Conservation (phyloP, 2,329 filamentous ascomycete species). For the Parastagonospora nodorum region DNA sequence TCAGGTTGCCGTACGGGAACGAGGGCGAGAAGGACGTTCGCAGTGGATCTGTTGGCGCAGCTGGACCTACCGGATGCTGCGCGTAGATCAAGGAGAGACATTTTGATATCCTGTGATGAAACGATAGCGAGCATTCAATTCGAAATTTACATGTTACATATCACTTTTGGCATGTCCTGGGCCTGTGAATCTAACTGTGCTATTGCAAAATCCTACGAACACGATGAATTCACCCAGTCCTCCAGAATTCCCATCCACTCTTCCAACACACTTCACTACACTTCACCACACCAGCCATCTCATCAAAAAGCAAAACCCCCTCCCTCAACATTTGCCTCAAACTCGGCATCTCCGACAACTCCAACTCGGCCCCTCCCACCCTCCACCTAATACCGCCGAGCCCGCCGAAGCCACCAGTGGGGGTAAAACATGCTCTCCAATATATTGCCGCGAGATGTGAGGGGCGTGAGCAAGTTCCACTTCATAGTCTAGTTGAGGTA, state of each 20-base stretch:
- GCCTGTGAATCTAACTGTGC: no score
- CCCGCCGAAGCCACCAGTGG: background rate
- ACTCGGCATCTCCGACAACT: no score
- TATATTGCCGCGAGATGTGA: background rate
- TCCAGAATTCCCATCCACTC: no score
- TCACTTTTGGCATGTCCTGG: no score
- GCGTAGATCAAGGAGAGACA: conserved; percentile 10
- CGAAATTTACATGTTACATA: no score
- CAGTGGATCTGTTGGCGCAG: conserved; percentile 23
- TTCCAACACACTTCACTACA: no score
- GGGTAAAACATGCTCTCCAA: background rate
- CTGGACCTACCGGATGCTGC: conserved; percentile 39
- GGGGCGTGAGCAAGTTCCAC: background rate
- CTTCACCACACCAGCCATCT: no score
- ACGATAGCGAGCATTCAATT: no score
- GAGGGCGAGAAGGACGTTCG: conserved; percentile 32
- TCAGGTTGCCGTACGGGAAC: conserved; percentile 30
- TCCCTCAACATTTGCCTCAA: background rate
- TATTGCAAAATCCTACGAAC: no score
- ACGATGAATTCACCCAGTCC: no score
- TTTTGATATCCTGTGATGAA: background rate
- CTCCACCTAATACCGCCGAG: background rate
- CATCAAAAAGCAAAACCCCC: no score
- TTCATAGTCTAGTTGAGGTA: background rate
- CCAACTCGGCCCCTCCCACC: background rate